Conservation (phyloP, 257 asterid genomes). For the Solanum habrochaites region DNA sequence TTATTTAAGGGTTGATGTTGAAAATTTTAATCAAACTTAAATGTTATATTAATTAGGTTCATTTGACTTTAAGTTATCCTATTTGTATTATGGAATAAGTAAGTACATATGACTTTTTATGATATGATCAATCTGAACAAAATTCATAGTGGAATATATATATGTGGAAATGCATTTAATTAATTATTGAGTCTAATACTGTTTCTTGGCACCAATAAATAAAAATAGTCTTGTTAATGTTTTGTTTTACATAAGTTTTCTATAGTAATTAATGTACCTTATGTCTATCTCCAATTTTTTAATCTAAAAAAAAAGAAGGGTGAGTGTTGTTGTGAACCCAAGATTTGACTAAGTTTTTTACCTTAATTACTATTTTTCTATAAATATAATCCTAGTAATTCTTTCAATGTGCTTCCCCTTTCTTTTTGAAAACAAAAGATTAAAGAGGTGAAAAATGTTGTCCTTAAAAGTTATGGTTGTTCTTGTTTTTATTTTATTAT, state of each 20-base stretch:
- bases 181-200: background rate
- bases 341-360: constrained; percentile 46
- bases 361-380: constrained; percentile 15
- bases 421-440: background rate
- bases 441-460: constrained; percentile 6
- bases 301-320: background rate
- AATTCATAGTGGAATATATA: background rate
- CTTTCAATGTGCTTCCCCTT: background rate
- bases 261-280: background rate
- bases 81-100: background rate
- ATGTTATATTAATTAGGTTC: background rate
- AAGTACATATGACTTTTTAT: background rate
- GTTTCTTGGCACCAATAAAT: background rate
- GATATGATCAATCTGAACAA: background rate
- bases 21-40: background rate
- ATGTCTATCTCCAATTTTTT: background rate
- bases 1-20: background rate
- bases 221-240: background rate
- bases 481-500: constrained; percentile 3
- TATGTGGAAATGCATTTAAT: background rate
- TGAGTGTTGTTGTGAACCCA: constrained; percentile 13
- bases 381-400: constrained; percentile 3
- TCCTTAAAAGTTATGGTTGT: constrained; percentile 3
- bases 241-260: background rate
- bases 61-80: background rate